Base-by-base conservation (phyloP, 495 filamentous ascomycete species). In the Choiromyces venosus region DNA sequence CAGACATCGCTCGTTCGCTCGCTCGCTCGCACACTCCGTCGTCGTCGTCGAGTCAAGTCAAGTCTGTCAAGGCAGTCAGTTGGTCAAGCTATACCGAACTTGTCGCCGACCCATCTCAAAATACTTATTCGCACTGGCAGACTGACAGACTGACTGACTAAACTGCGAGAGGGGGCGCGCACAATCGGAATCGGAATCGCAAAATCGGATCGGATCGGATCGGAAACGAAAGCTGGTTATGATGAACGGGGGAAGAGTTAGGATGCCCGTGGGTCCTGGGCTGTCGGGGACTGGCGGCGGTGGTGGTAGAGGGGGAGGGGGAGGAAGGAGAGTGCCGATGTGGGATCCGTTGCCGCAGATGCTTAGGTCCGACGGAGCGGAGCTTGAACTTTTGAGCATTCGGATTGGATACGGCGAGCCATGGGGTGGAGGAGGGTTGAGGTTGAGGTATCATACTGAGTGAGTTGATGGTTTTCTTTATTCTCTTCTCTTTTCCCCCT, bases 361-460 rank as follows among this genome's bases (percentile, higher is more conserved):
- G 44, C 29, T 69, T 18, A 66, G 72, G 33, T 74, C 71, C 1
- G 72, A 65, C 7, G 74, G 74, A 19, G 52, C 74, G 16, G 72
- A 67, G 40, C 29, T 76, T 35, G 52, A 37, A 71, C 56, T 74
- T 25, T 74, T 65, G 33, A 65, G 74, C 37, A 74, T 76, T 37
- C 74, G 67, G 67, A 74, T 74, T 35, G 71, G 74, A 66, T 66
- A 67, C 71, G 56, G 66, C 38, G 36, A 67, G 66, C 35, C 35
- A 39, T 70, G 71, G 74, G 21, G 25, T 42, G 74, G 72, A 38
- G 73, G 72, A 38, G 74, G 61, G 38, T 42, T 74, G 66, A 56
- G 71, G 71, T 67, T 76, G 71, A 74, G 74, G 74, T 76, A 74
- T 74, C 65, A 73, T 35, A 67, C 72, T 69, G 74, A 76, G 74